phyloP scores from a whole-genome alignment of 345 rosid genomes.

The Psidium guajava region DNA sequence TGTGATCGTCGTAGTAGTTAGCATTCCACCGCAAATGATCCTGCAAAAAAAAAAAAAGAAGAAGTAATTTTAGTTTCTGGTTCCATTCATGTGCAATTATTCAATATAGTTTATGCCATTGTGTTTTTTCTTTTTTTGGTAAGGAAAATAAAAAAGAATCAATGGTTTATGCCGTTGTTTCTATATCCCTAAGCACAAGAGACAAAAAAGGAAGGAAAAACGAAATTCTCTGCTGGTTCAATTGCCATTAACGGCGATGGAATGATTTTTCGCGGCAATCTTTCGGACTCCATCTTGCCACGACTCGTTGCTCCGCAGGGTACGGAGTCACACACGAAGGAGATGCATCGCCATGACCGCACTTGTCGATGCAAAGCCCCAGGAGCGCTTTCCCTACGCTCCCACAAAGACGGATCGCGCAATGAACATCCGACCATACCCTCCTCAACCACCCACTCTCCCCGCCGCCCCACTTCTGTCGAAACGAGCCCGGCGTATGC shows the following conservation, averaged over 20 bases:
- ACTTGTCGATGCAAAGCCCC: conserved; percentile 28
- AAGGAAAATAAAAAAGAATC: too few species aligned
- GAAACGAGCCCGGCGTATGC: conserved; percentile 57
- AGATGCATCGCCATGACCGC: conserved; percentile 16
- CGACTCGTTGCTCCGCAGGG: conserved; percentile 38
- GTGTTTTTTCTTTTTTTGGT: too few species aligned
- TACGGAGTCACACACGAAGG: conserved; percentile 33
- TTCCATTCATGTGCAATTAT: too few species aligned
- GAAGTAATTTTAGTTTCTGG: too few species aligned
- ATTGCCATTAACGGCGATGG: conserved; percentile 1
- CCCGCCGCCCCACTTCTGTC: conserved; percentile 26
- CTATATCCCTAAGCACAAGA: neutral
- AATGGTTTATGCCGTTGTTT: neutral
- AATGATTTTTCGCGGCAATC: conserved; percentile 44
- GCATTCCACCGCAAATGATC: too few species aligned
- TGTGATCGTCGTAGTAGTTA: too few species aligned
- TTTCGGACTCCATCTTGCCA: conserved; percentile 64
- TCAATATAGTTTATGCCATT: neutral
- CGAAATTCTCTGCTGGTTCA: neutral
- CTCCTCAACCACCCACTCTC: conserved; percentile 29
- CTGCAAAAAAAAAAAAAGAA: too few species aligned
- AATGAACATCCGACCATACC: conserved; percentile 65
- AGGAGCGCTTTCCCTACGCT: conserved; percentile 70
- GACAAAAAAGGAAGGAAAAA: neutral
- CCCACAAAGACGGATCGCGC: conserved; percentile 57